Conservation (phyloP, 352 stramenopile genomes). For the Halophytophthora polymorphica region DNA sequence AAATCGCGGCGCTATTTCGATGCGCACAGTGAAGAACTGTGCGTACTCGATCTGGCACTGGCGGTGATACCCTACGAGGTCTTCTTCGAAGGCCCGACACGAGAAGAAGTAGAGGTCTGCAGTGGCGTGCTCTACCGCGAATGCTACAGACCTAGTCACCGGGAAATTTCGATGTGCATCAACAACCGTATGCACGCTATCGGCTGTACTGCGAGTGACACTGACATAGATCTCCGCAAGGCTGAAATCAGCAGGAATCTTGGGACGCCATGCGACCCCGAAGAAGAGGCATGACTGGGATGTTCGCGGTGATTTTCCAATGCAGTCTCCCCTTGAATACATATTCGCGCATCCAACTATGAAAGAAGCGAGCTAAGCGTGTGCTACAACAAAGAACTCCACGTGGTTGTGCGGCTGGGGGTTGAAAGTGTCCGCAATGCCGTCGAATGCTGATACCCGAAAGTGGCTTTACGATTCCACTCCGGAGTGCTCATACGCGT, state of each 20-base stretch:
- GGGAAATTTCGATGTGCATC: conserved; percentile 9
- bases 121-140: conserved; percentile 8
- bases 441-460: too few relatives aligned
- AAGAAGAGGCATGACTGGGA: conserved; percentile 17
- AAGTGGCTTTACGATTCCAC: too few relatives aligned
- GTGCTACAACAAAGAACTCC: too few relatives aligned
- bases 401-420: too few relatives aligned
- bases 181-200: conserved; percentile 13
- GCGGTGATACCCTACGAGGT: not conserved
- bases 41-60: not conserved
- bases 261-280: conserved; percentile 7
- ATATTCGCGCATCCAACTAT: too few relatives aligned
- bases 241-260: conserved; percentile 7
- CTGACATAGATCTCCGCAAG: conserved; percentile 9
- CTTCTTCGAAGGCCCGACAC: not conserved
- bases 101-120: conserved; percentile 8
- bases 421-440: too few relatives aligned
- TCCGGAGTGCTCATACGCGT: too few relatives aligned
- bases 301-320: conserved; percentile 2
- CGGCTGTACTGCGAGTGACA: conserved; percentile 3
- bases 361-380: too few relatives aligned
- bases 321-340: too few relatives aligned
- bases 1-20: not conserved
- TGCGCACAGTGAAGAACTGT: not conserved
- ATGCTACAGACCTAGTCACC: not conserved